Conservation (phyloP, 148 eudicot genomes). For the Chenopodium berlandieri region DNA sequence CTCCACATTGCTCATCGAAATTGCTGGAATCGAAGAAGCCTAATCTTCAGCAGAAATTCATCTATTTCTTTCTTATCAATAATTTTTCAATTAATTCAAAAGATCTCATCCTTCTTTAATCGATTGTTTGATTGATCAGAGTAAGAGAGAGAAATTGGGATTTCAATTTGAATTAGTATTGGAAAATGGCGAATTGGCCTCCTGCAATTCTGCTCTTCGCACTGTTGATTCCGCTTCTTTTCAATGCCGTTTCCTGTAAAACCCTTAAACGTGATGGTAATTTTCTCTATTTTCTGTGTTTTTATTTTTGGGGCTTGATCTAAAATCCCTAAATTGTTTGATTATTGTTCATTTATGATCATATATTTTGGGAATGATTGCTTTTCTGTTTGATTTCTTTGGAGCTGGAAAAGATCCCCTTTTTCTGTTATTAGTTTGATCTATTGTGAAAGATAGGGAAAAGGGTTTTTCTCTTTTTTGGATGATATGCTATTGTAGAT, state of each 20-base stretch:
- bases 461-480: too few relatives aligned
- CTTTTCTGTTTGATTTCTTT: not conserved
- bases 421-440: not conserved
- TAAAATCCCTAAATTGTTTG: not conserved
- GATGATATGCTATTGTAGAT: too few relatives aligned
- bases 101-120: not conserved
- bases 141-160: too few relatives aligned
- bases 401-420: not conserved
- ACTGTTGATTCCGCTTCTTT: constrained; percentile 37
- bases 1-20: too few relatives aligned
- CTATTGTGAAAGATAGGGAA: not conserved
- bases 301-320: not conserved
- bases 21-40: too few relatives aligned
- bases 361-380: not conserved
- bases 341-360: not conserved
- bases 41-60: not conserved
- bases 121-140: not conserved
- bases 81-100: too few relatives aligned
- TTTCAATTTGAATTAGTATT: too few relatives aligned
- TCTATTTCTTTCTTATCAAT: not conserved
- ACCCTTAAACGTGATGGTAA: constrained; percentile 66
- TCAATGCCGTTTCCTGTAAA: constrained; percentile 40
- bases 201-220: constrained; percentile 23
- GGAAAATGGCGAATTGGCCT: constrained; percentile 34
- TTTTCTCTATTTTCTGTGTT: constrained; percentile 1